Evolutionary conservation across 345 rosid genomes (phyloP), one percentile per base, ranked within the genome.

Genomic region (Rhodamnia argentea): DNA sequence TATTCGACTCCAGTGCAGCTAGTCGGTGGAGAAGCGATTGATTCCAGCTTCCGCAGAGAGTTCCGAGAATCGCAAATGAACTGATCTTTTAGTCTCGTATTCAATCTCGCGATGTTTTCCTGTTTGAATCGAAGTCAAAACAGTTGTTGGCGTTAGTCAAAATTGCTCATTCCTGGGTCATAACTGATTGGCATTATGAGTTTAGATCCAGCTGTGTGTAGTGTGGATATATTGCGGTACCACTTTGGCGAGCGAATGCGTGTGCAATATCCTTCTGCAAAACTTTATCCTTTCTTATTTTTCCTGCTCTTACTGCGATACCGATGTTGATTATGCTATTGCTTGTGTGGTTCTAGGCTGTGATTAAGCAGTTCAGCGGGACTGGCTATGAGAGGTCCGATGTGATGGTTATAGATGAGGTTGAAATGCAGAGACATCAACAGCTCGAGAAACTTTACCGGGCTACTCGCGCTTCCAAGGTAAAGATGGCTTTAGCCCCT

Each of bases 381-480:
- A 92, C 95, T 87, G 99, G 99, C 24, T 97, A 97, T 84, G 99
- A 96, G 83, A 94, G 96, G 90, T 97, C 99, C 3, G 95, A 90
- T 89, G 95, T 94, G 15, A 84, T 97, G 93, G 98, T 96, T 86
- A 96, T 94, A 84, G 99, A 97, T 84, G 99, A 97, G 91, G 88
- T 95, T 4, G 99, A 96, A 92, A 86, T 97, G 97, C 98, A 96
- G 84, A 94, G 99, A 58, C 99, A 97, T 92, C 98, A 95, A 23
- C 98, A 97, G 75, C 92, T 97, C 55, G 98, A 97, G 83, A 97
- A 97, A 83, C 92, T 96, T 84, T 97, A 97, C 90, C 91, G 93
- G 52, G 88, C 94, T 70, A 97, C 99, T 86, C 98, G 98, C 82
- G 88, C 95, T 20, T 96, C 92, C 18, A 96, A 93, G 97, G 99